These are phyloP conservation scores for Phytophthora pini DNA, from an alignment of 352 stramenopile genomes.

Conservation along the genomic window DNA sequence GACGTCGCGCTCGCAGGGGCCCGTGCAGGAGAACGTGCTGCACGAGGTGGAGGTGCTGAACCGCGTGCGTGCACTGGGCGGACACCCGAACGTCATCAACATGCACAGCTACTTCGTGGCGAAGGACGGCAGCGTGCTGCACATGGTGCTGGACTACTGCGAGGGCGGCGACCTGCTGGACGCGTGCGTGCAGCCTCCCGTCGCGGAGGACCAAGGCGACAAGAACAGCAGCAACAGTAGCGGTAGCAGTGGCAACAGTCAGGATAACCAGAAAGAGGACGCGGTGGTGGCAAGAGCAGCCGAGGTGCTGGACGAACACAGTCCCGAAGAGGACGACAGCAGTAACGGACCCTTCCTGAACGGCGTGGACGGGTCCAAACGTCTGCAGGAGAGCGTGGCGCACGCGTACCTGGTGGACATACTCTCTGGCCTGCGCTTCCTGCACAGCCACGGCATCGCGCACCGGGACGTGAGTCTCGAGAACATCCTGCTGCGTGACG, in stretches of 20 bases:
- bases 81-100: constrained; percentile 76
- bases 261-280: constrained; percentile 21
- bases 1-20: constrained; percentile 52
- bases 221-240: constrained; percentile 11
- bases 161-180: constrained; percentile 78
- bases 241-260: neutral
- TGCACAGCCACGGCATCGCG: constrained; percentile 76
- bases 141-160: constrained; percentile 85
- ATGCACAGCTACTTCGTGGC: constrained; percentile 75
- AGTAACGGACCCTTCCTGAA: constrained; percentile 21
- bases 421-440: constrained; percentile 62
- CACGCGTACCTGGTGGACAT: constrained; percentile 76
- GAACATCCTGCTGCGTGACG: constrained; percentile 93
- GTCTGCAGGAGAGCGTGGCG: constrained; percentile 53
- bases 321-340: constrained; percentile 10
- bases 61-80: constrained; percentile 54
- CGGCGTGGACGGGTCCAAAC: constrained; percentile 34
- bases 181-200: constrained; percentile 43
- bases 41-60: constrained; percentile 74
- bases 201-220: neutral
- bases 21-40: constrained; percentile 74
- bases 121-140: constrained; percentile 49
- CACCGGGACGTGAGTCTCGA: constrained; percentile 98
- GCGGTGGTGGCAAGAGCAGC: neutral
- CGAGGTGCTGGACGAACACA: constrained; percentile 1